Evolutionary conservation across 257 asterid genomes (phyloP).

Genomic region (Lavandula angustifolia): DNA sequence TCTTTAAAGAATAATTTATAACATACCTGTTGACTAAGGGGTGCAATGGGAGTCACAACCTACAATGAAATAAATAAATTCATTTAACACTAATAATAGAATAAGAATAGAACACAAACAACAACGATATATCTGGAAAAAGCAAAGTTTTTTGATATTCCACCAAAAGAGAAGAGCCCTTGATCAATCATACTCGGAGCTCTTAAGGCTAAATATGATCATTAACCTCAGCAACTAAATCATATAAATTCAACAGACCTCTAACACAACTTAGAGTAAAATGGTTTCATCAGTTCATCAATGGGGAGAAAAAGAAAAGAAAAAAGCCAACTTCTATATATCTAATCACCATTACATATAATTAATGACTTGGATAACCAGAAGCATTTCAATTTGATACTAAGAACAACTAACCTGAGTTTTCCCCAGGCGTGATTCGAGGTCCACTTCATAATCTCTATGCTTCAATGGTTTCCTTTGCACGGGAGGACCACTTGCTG

Average conservation of each 20-base stretch:
- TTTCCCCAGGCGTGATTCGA: conserved; percentile 95
- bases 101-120: background rate
- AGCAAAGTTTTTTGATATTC: background rate
- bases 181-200: conserved; percentile 1
- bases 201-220: conserved; percentile 2
- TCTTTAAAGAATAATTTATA: conserved; percentile 11
- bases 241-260: background rate
- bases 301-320: conserved; percentile 8
- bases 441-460: conserved; percentile 97
- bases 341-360: conserved; percentile 19
- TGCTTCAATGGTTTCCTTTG: conserved; percentile 98
- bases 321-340: background rate
- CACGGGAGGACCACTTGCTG: conserved; percentile 89
- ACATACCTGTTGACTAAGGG: conserved; percentile 96
- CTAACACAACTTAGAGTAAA: conserved; percentile 1
- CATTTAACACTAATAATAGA: background rate
- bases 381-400: conserved; percentile 1
- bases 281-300: conserved; percentile 21
- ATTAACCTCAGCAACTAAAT: conserved; percentile 6
- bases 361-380: conserved; percentile 22
- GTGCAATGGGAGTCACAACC: conserved; percentile 99
- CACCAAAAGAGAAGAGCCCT: background rate
- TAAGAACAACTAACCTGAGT: conserved; percentile 66
- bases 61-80: conserved; percentile 41
- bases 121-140: background rate